Evolutionary conservation across 495 filamentous ascomycete genomes (phyloP).

Genomic region (Niebla homalea): DNA sequence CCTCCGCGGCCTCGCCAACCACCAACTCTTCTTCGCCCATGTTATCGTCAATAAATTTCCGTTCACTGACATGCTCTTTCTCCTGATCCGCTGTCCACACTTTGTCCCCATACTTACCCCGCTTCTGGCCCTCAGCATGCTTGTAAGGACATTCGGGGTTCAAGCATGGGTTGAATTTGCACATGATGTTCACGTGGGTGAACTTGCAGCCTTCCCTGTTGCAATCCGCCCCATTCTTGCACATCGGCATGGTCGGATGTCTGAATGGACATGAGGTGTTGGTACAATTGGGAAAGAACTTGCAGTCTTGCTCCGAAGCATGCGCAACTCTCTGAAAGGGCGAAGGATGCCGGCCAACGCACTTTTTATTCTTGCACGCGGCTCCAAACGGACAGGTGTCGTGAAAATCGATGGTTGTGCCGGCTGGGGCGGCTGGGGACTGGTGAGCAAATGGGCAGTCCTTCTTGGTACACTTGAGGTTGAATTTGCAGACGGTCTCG

Average conservation of each 20-base stretch:
- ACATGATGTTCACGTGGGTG: conserved; percentile 66
- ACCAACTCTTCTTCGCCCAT: conserved; percentile 61
- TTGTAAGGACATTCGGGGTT: conserved; percentile 77
- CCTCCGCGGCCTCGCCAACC: conserved; percentile 39
- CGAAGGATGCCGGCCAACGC: conserved; percentile 81
- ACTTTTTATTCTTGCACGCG: conserved; percentile 92
- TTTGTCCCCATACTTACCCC: conserved; percentile 67
- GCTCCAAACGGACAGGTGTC: conserved; percentile 77
- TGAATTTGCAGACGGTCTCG: conserved; percentile 57
- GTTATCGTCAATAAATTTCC: conserved; percentile 76
- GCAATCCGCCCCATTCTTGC: conserved; percentile 89
- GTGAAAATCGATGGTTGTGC: conserved; percentile 59
- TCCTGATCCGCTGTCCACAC: conserved; percentile 62
- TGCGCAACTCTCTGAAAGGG: conserved; percentile 65
- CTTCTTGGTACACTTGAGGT: conserved; percentile 70
- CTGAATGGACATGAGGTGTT: conserved; percentile 77
- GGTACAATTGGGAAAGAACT: conserved; percentile 87
- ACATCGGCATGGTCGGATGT: conserved; percentile 68
- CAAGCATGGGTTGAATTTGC: conserved; percentile 84
- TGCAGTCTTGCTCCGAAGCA: conserved; percentile 77
- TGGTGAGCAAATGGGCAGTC: conserved; percentile 92
- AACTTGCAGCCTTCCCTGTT: conserved; percentile 75
- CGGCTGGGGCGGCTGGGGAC: conserved; percentile 79
- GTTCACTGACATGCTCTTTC: conserved; percentile 65
- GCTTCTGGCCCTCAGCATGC: conserved; percentile 78